Evolutionary conservation across 352 stramenopile species (phyloP).

Genomic region (Pythium scleroteichum): DNA sequence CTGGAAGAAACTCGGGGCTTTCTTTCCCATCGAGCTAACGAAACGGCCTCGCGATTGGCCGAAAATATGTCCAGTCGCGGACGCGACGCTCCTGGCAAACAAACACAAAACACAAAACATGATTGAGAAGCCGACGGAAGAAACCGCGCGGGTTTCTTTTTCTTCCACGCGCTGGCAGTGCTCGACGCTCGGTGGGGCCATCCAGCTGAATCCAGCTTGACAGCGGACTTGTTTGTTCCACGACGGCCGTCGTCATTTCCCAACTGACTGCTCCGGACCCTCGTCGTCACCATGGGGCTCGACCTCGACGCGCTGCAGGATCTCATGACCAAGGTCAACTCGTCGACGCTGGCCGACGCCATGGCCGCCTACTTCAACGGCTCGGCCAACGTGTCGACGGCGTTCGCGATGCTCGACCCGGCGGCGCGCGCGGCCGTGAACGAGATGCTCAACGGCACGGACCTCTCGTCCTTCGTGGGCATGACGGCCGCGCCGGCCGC

Average conservation of each 20-base stretch:
- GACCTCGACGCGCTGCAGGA: constrained; percentile 12
- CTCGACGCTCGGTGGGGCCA: too few relatives aligned
- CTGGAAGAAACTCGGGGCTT: constrained; percentile 11
- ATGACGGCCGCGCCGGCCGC: constrained; percentile 2
- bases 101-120: too few relatives aligned
- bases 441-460: constrained; percentile 21
- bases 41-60: neutral
- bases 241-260: neutral
- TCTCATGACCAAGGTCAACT: constrained; percentile 15
- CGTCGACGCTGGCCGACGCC: constrained; percentile 5
- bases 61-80: neutral
- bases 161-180: too few relatives aligned
- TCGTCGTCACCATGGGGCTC: constrained; percentile 1
- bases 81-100: too few relatives aligned
- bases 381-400: constrained; percentile 6
- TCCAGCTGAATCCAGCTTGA: too few relatives aligned
- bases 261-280: neutral
- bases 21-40: too few relatives aligned
- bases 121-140: too few relatives aligned
- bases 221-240: neutral
- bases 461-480: constrained; percentile 16
- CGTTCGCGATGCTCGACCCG: constrained; percentile 12
- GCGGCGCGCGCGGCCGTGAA: neutral
- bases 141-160: too few relatives aligned
- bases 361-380: constrained; percentile 17